These are phyloP conservation scores for Planoprotostelium fungivorum DNA, from an alignment of 78 protist genomes.

Conservation along the genomic window DNA sequence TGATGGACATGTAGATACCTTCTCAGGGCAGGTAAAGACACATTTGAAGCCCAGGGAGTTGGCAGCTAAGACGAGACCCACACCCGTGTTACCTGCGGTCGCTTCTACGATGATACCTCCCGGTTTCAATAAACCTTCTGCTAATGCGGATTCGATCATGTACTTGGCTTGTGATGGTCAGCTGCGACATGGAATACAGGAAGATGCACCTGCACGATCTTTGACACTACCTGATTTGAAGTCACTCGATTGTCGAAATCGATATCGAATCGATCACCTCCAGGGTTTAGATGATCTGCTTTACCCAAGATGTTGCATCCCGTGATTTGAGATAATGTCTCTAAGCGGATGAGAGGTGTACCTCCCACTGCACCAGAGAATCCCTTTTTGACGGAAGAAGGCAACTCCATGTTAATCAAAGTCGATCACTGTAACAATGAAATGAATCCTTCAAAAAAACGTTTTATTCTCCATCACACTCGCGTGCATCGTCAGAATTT, in stretches of 20 bases:
- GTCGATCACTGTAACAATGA: no score
- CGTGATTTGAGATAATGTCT: slow-evolving; percentile 8
- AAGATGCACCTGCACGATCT: not conserved
- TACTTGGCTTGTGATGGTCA: slow-evolving; percentile 15
- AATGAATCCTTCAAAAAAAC: no score
- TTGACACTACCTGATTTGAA: not conserved
- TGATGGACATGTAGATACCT: slow-evolving; percentile 22
- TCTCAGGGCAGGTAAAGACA: slow-evolving; percentile 52
- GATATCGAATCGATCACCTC: slow-evolving; percentile 64
- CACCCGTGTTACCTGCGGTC: slow-evolving; percentile 77
- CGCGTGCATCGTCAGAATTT: no score
- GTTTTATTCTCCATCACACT: no score
- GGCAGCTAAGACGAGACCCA: slow-evolving; percentile 61
- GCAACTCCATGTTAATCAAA: no score
- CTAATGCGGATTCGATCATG: slow-evolving; percentile 30
- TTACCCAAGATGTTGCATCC: slow-evolving; percentile 51
- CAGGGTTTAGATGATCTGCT: slow-evolving; percentile 66
- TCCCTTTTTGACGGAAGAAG: slow-evolving; percentile 1
- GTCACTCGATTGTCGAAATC: not conserved
- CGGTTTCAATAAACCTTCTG: not conserved
- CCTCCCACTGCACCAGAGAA: slow-evolving; percentile 9
- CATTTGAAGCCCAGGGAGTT: slow-evolving; percentile 55
- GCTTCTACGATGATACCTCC: slow-evolving; percentile 66
- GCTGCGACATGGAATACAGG: not conserved
- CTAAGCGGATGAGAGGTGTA: slow-evolving; percentile 7